These are phyloP conservation scores for Pelargonium myrrhifolium DNA, from an alignment of 441 rosid species.

Conservation along the genomic window DNA sequence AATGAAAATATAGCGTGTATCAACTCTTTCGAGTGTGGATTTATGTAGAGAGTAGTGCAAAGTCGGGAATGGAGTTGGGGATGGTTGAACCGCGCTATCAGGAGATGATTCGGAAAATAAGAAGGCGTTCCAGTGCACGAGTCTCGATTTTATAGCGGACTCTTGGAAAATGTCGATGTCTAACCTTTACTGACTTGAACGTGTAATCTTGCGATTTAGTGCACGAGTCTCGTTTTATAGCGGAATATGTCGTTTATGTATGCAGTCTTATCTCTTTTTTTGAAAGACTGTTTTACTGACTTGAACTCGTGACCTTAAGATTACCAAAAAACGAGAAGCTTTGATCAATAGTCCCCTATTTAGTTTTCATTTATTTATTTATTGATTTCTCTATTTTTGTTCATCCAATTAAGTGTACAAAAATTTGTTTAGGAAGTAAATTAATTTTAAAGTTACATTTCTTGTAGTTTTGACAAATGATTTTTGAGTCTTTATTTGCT, in stretches of 20 bases:
- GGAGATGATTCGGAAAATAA: constrained; percentile 38
- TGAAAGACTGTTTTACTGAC: neutral
- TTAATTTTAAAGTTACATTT: no score
- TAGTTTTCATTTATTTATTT: no score
- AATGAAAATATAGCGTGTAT: neutral
- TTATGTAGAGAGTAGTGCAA: neutral
- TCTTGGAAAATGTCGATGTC: no score
- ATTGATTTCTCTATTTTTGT: no score
- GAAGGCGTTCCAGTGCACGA: neutral
- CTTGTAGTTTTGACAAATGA: no score
- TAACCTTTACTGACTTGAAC: no score
- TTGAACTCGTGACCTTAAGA: neutral
- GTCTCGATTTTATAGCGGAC: neutral
- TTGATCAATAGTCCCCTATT: no score
- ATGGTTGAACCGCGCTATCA: constrained; percentile 40
- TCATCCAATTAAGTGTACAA: no score
- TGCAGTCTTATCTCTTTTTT: no score
- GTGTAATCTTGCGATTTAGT: neutral
- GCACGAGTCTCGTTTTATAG: neutral
- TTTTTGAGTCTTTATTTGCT: no score
- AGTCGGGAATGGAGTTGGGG: constrained; percentile 33
- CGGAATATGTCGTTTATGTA: neutral
- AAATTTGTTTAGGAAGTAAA: no score
- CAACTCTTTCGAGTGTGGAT: neutral
- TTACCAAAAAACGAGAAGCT: no score